These are phyloP conservation scores for Inga laurina DNA, from an alignment of 306 rosid genomes.

Conservation along the genomic window DNA sequence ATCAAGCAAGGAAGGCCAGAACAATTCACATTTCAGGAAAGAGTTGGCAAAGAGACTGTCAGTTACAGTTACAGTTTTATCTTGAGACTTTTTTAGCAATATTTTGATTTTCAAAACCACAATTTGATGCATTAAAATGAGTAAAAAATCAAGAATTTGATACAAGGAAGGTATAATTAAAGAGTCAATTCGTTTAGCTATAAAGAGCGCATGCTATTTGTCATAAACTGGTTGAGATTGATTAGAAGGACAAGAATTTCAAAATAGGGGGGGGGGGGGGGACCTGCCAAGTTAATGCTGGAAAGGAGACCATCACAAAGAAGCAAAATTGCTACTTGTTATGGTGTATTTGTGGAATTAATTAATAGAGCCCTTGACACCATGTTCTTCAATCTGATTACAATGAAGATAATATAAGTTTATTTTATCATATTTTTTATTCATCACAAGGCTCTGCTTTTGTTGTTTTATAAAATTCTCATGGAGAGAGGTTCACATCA, in stretches of 20 bases:
- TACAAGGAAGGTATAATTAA: not conserved
- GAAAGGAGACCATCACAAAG: not conserved
- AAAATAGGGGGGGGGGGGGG: not conserved
- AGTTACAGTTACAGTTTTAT: not conserved
- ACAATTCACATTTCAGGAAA: constrained; percentile 1
- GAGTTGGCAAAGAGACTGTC: constrained; percentile 9
- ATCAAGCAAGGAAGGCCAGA: constrained; percentile 19
- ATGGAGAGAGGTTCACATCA: no score
- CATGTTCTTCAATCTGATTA: not conserved
- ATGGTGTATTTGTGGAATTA: not conserved
- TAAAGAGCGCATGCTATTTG: not conserved
- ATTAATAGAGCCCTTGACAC: not conserved
- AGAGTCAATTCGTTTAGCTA: not conserved
- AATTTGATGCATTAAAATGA: not conserved
- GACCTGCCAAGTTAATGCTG: not conserved
- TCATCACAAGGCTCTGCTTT: not conserved
- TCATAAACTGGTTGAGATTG: not conserved
- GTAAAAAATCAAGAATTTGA: constrained; percentile 5
- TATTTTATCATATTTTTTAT: not conserved
- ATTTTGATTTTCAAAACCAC: constrained; percentile 9
- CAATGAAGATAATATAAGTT: not conserved
- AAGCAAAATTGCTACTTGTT: not conserved
- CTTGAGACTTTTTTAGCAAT: not conserved
- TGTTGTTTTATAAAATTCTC: not conserved
- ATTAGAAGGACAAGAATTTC: constrained; percentile 5